Evolutionary conservation across 805 yeast genomes (phyloP), one percentile per base, ranked within the genome.

Genomic region (Cyberlindnera bimundalis): DNA sequence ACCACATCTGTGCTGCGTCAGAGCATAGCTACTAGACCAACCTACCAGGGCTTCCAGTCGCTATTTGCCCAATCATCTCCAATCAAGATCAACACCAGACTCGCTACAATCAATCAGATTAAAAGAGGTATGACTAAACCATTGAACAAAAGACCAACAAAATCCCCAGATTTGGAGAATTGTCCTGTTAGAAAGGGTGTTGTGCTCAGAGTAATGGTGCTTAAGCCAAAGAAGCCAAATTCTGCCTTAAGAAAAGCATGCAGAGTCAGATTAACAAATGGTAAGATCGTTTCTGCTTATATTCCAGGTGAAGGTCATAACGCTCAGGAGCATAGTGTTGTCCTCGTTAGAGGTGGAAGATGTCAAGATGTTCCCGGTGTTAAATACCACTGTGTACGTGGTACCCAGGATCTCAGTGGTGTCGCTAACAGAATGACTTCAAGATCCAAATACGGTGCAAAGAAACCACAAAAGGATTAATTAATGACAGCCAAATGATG

Each of bases 241-340:
- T 91, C 98, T 32, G 97, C 99, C 15, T 91, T 90, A 67, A 78
- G 99, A 68, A 93, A 93, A 64, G 96, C 95, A 34, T 89, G 95
- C 49, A 84, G 98, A 70, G 98, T 93, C 17, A 78, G 96, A 65
- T 73, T 93, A 46, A 77, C 95, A 10, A 91, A 86, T 56, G 99
- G 98, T 20, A 83, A 81, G 50, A 81, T 86, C 36, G 77, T 93
- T 14, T 81, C 91, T 33, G 96, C 96, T 1, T 90, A 89, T 62
- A 93, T 93, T 43, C 96, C 97, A 13, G 99, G 99, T 40, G 97
- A 93, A 61, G 99, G 99, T 16, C 99, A 93, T 65, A 93, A 93
- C 59, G 83, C 95, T 17, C 98, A 93, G 69, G 99, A 93, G 64
- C 99, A 93, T 67, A 86, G 95, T 58, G 95, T 93, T 37, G 98